Conservation (phyloP, 139 green algal genomes). For the Asterochloris sp. region DNA sequence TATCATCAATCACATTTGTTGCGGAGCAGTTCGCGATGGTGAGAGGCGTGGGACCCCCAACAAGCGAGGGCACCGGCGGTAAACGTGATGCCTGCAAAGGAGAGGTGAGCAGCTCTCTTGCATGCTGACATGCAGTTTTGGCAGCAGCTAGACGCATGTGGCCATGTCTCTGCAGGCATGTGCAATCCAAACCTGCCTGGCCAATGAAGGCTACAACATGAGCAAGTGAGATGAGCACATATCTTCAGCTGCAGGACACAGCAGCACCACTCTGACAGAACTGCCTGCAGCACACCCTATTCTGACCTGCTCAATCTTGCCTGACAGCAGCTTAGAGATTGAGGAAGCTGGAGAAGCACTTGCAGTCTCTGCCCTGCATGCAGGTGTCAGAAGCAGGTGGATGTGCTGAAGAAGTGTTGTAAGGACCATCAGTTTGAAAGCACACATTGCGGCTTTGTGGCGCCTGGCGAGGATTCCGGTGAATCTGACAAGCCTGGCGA, state of each 20-base stretch:
- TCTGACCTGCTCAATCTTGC: too few species aligned
- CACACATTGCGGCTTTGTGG: conserved; percentile 14
- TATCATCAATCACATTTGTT: not conserved
- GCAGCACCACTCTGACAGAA: too few species aligned
- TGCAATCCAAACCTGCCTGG: conserved; percentile 12
- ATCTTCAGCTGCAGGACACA: too few species aligned
- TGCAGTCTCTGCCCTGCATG: too few species aligned
- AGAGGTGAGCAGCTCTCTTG: not conserved
- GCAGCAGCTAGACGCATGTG: not conserved
- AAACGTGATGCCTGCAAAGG: conserved; percentile 8
- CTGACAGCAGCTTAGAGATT: too few species aligned
- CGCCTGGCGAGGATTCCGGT: conserved; percentile 1
- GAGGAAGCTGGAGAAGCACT: too few species aligned
- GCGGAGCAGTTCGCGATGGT: not conserved
- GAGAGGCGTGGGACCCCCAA: not conserved
- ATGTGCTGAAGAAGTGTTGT: conserved; percentile 12
- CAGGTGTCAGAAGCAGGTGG: conserved; percentile 6
- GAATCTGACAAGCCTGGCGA: conserved; percentile 7
- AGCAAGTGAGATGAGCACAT: not conserved
- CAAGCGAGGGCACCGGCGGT: not conserved
- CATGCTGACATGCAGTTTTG: not conserved
- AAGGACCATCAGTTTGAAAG: not conserved
- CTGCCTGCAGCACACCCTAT: too few species aligned
- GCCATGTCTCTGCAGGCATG: not conserved
- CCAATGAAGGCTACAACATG: conserved; percentile 12